Base-by-base conservation (phyloP, 495 filamentous ascomycete species). In the Ramalina intermedia region DNA sequence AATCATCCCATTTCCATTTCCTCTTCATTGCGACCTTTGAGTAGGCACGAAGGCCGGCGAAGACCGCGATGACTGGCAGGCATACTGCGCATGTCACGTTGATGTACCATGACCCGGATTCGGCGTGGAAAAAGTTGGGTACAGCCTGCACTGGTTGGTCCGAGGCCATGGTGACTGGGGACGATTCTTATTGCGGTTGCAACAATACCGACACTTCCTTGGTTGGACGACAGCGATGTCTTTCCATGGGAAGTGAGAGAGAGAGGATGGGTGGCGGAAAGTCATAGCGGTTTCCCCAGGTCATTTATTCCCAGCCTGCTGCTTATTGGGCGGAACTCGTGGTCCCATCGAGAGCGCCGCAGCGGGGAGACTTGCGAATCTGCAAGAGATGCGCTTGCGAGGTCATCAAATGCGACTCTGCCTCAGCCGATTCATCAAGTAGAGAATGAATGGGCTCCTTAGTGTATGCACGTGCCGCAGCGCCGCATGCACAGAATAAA, bases 1-100 rank as follows among this genome's bases (percentile, higher is more conserved):
- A 21, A 35, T 55, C 52, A 27, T 55, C 52, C 52, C 52, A 51
- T 12, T 48, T 55, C 47, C 27, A 42, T 43, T 43, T 50, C 16
- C 48, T 51, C 43, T 37, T 18, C 16, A 55, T 29, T n/a, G 27
- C 42, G 0, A 46, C 1, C 37, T 55, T 55, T 14, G 52, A 41
- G 26, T 51, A 55, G 13, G 46, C 21, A 7, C 52, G 48, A 23
- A 55, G 17, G 21, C 49, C 36, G 20, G 47, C 52, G 27, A 51
- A 55, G 6, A 55, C 16, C 5, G 43, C 14, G n/a, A 55, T 51
- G 12, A 55, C 11, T n/a, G 52, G 48, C 39, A 55, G 36, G 51
- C 52, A 55, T 17, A 50, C 33, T 29, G 41, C 38, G n/a, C 49
- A 43, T 9, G 52, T 38, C 6, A 55, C 35, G 18, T 48, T 33